A percentile compares a stretch with the other conserved stretches of the same genome.
Conservation (phyloP, 2,329 filamentous ascomycete genomes). For the Aspergillus neotritici region DNA sequence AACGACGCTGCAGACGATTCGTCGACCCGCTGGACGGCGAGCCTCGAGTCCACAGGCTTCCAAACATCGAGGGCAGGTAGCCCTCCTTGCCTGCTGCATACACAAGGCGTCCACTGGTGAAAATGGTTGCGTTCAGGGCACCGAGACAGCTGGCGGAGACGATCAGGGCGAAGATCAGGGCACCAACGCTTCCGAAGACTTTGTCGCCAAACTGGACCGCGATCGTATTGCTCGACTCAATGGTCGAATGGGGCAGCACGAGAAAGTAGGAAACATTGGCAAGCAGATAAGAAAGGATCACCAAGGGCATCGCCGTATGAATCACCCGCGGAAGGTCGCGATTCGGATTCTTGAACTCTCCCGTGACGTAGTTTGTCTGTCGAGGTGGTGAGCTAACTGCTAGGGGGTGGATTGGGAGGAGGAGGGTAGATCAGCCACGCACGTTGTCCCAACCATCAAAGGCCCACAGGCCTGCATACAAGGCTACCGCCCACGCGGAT, state of each 20-base stretch:
- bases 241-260: conserved; percentile 72
- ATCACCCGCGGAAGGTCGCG: conserved; percentile 91
- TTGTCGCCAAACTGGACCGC: conserved; percentile 87
- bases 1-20: conserved; percentile 40
- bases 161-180: conserved; percentile 77
- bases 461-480: conserved; percentile 95
- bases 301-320: conserved; percentile 90
- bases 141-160: conserved; percentile 92
- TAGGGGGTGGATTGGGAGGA: no score
- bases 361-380: conserved; percentile 94
- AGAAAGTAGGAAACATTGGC: conserved; percentile 94
- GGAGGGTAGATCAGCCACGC: conserved; percentile 34
- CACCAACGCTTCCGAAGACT: conserved; percentile 79
- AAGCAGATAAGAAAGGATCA: conserved; percentile 83
- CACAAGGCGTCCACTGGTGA: conserved; percentile 84
- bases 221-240: conserved; percentile 89
- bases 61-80: conserved; percentile 79
- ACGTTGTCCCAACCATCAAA: conserved; percentile 99
- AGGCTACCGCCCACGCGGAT: conserved; percentile 83
- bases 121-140: conserved; percentile 87
- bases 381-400: background rate
- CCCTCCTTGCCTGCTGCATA: conserved; percentile 95
- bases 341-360: conserved; percentile 87
- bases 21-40: conserved; percentile 23
- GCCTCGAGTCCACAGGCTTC: conserved; percentile 65